Conservation (phyloP, 2,329 filamentous ascomycete genomes). For the Pleoardoris graminearum region DNA sequence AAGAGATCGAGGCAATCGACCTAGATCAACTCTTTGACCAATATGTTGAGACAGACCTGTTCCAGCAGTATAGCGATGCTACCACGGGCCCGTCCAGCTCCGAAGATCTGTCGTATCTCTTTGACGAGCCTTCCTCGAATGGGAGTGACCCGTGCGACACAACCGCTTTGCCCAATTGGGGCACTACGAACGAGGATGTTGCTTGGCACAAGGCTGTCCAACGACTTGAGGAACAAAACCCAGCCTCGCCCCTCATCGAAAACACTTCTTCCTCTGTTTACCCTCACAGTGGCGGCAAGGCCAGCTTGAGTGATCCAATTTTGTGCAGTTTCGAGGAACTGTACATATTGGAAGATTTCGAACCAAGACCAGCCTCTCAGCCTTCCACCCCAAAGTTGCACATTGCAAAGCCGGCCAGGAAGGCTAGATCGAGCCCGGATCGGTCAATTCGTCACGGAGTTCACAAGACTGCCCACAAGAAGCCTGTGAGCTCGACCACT, state of each 20-base stretch:
- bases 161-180: slow-evolving; percentile 55
- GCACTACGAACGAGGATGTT: slow-evolving; percentile 51
- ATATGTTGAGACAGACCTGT: slow-evolving; percentile 62
- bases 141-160: slow-evolving; percentile 53
- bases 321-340: slow-evolving; percentile 38
- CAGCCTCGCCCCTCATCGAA: slow-evolving; percentile 42
- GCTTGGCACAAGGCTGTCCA: slow-evolving; percentile 60
- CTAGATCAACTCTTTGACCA: slow-evolving; percentile 66
- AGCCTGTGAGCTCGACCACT: slow-evolving; percentile 30
- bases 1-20: slow-evolving; percentile 59
- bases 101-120: slow-evolving; percentile 56
- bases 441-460: slow-evolving; percentile 25
- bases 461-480: slow-evolving; percentile 27
- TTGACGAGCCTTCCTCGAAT: slow-evolving; percentile 57
- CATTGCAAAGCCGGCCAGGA: slow-evolving; percentile 24
- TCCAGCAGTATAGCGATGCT: slow-evolving; percentile 50
- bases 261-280: slow-evolving; percentile 36
- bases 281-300: slow-evolving; percentile 36
- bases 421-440: slow-evolving; percentile 30
- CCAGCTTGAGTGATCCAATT: slow-evolving; percentile 36
- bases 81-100: slow-evolving; percentile 54
- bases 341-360: slow-evolving; percentile 27
- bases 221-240: slow-evolving; percentile 56
- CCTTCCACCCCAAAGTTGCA: slow-evolving; percentile 39
- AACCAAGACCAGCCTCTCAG: slow-evolving; percentile 35